Base-by-base conservation (phyloP, 768 basidiomycete genomes). In the Russula virescens region DNA sequence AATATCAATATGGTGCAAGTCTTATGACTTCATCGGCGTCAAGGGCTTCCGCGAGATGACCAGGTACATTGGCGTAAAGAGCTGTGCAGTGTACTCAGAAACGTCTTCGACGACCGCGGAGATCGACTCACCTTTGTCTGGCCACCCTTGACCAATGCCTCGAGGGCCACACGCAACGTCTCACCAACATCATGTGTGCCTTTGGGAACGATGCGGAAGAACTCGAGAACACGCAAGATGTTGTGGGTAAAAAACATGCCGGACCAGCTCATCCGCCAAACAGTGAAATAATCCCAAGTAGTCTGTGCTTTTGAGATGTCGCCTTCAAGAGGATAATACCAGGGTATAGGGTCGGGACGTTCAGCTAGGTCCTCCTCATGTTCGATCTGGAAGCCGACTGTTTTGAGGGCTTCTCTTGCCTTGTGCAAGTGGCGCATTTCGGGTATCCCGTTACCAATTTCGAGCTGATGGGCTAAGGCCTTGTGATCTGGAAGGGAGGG, bases 261-360 rank as follows among this genome's bases (percentile, higher is more conserved):
- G 64, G 87, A 85, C 82, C 83, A 86, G 75, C 90, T 93, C 80
- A 90, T 96, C 57, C 95, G 81, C 88, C 88, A 92, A 40, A 91
- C 88, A 11, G 88, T 90, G 67, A 94, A 77, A 66, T 85, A 86
- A 73, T 98, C 97, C 91, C 93, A 97, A 40, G 84, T 71, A 1
- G 95, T 98, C 78, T 99, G 96, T 2, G 93, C 89, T 75, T 98
- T 97, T 66, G 76, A 70, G 65, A 97, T 80, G 73, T 99, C 92
- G 65, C 97, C 96, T 74, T 97, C 94, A 28, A 98, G 81, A 0
- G 95, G 94, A 75, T 98, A 98, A 76, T 95, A 99, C 97, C 97
- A 99, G 0, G 87, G 84, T 42, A 92, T 76, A 13, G 74, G 73
- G 68, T 91, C 92, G 0, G 80, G 77, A 48, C 94, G 88, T 31